phyloP scores from a whole-genome alignment of 2,329 filamentous ascomycete species.

The Penicillium palitans region DNA sequence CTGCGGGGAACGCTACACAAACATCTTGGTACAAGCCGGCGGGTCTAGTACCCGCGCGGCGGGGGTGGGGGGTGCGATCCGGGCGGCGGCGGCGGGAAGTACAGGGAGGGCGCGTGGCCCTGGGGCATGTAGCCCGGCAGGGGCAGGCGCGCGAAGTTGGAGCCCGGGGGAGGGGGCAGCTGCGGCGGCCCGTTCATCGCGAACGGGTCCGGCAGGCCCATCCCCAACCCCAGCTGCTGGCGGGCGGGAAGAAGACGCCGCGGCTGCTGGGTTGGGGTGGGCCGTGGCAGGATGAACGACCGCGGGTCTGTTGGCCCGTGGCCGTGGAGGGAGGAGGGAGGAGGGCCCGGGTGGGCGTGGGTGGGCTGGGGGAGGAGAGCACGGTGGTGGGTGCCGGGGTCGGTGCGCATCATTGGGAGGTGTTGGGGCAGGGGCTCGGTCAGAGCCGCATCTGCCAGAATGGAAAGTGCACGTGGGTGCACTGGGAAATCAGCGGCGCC shows the following conservation, averaged over 20 bases:
- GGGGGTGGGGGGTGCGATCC: conserved; percentile 13
- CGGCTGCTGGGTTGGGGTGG: conserved; percentile 33
- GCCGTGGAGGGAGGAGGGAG: conserved; percentile 23
- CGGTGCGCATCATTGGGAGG: conserved; percentile 46
- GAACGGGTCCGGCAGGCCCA: conserved; percentile 40
- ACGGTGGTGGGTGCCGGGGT: conserved; percentile 44
- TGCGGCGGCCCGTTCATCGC: conserved; percentile 39
- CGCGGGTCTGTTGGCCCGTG: conserved; percentile 33
- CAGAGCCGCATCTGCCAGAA: conserved; percentile 38
- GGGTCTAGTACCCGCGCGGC: conserved; percentile 18
- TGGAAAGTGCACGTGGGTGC: conserved; percentile 32
- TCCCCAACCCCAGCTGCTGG: conserved; percentile 35
- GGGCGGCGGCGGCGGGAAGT: conserved; percentile 18
- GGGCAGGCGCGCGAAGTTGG: conserved; percentile 38
- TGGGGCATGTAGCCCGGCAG: conserved; percentile 30
- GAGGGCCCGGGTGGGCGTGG: conserved; percentile 13
- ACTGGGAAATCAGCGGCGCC: conserved; percentile 12
- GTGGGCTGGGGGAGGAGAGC: conserved; percentile 34
- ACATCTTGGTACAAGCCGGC: conserved; percentile 2
- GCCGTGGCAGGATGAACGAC: conserved; percentile 27
- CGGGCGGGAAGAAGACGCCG: conserved; percentile 41
- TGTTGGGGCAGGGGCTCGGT: conserved; percentile 13
- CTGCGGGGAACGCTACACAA: conserved; percentile 9
- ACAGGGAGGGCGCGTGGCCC: conserved; percentile 14
- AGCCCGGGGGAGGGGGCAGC: conserved; percentile 43